Evolutionary conservation across 1,284 basidiomycete species (phyloP), one percentile per base, ranked within the genome.

Genomic region (Retiboletus fuscus): DNA sequence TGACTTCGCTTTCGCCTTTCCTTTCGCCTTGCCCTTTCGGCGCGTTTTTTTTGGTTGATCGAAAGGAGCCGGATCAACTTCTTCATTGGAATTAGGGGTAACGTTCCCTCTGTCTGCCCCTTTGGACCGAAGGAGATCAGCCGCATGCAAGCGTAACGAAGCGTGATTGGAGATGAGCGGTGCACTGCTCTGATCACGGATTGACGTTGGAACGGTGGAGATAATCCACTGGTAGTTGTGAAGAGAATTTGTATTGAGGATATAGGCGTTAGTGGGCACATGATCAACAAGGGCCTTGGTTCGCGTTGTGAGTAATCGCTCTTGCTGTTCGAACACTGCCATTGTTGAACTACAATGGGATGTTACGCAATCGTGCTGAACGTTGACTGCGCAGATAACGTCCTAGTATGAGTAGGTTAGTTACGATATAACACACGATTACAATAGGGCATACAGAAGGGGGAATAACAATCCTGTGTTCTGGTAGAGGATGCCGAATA

Each of bases 281-380:
- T 67, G 57, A 60, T 67, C 34, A 13, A 67, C 34, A 15, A 61
- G 26, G 5, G 18, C n/a, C 28, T 57, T 67, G 13, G 46, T 69
- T 34, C 22, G 18, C 7, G 46, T 44, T 13, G 63, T 69, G 46
- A 57, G 13, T 7, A 58, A 24, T 15, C 12, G 55, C 24, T 69
- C 68, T 61, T 69, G 68, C 41, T 16, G 22, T 43, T 65, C 43
- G 24, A 8, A 11, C 11, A 65, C 41, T 18, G 8, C 24, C 18
- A 34, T n/a, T 20, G 58, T 67, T 18, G 55, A 60, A 39, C 18
- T 6, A 6, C 57, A 67, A 18, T 20, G 28, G 13, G 46, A 46
- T 39, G 12, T 61, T 13, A 41, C 13, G 20, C 66, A 67, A 44
- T 67, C 46, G 49, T 67, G 66, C n/a, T 67, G 66, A 11, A 67